Conservation (phyloP, 495 filamentous ascomycete genomes). For the Halenospora varia region DNA sequence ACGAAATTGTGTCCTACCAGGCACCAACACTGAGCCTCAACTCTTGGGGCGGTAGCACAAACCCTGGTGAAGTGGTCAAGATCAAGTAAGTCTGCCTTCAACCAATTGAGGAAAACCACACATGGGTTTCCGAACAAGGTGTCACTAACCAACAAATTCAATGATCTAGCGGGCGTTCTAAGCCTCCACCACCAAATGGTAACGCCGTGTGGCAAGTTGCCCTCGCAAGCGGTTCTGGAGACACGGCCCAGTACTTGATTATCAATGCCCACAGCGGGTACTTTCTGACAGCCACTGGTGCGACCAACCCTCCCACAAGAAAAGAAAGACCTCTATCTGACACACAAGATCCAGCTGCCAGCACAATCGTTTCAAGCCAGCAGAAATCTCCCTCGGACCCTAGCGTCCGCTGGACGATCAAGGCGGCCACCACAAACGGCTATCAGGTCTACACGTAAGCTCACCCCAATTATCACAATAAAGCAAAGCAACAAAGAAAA, state of each 20-base stretch:
- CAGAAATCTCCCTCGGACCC: neutral
- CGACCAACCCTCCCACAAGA: neutral
- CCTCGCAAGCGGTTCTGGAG: neutral
- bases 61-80: neutral
- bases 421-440: neutral
- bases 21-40: neutral
- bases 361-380: neutral
- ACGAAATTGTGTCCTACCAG: neutral
- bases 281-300: neutral
- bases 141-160: neutral
- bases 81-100: neutral
- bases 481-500: neutral
- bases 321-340: neutral
- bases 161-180: neutral
- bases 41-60: neutral
- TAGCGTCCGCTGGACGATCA: neutral
- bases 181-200: neutral
- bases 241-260: neutral
- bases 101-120: neutral
- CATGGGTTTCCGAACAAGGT: neutral
- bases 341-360: neutral
- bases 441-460: neutral
- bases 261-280: neutral
- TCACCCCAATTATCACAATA: neutral
- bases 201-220: neutral